Evolutionary conservation across 1,139 yeast species (phyloP), one percentile per base, ranked within the genome.

Genomic region (Hanseniaspora uvarum): DNA sequence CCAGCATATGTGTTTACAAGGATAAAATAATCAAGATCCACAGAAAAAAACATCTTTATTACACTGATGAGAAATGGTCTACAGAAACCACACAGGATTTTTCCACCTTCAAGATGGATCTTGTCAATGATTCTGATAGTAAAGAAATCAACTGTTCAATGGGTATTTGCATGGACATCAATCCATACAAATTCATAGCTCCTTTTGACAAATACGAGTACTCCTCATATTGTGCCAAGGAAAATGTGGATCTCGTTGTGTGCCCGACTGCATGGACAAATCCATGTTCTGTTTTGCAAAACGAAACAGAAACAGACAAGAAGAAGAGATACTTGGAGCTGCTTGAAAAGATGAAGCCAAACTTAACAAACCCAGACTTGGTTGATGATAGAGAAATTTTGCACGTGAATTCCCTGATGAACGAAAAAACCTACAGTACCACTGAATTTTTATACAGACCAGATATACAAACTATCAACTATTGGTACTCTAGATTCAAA

Each of bases 131-230:
- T 40, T 19, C n/a, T 2, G 33, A 41, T 1, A 18, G 19, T 14
- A 49, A 36, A 18, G 19, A 24, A 8, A 52, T 56, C 11, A 59
- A 56, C 24, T 65, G 64, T 48, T 56, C 69, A 19, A 73, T 88
- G 56, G 96, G 96, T 0, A 87, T 89, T n/a, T 89, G 96, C 65
- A 89, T 88, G 97, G 97, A 88, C 66, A 68, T 89, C 58, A 88
- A 86, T 65, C 96, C 96, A 0, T 84, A 86, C 65, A 76, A 84
- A 63, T 89, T 88, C 65, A 73, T 77, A 59, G 88, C 95, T 1
- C 88, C 94, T 1, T 87, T 86, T 67, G 73, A 76, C 43, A 74
- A 72, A 36, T 87, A 76, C 64, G 96, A 89, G 65, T 86, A 86
- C 66, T 76, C 89, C 0, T 65, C 68, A 30, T 71, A 74, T 52